Conservation (phyloP, 1,284 basidiomycete species). For the Ustilago shanxiensis region DNA sequence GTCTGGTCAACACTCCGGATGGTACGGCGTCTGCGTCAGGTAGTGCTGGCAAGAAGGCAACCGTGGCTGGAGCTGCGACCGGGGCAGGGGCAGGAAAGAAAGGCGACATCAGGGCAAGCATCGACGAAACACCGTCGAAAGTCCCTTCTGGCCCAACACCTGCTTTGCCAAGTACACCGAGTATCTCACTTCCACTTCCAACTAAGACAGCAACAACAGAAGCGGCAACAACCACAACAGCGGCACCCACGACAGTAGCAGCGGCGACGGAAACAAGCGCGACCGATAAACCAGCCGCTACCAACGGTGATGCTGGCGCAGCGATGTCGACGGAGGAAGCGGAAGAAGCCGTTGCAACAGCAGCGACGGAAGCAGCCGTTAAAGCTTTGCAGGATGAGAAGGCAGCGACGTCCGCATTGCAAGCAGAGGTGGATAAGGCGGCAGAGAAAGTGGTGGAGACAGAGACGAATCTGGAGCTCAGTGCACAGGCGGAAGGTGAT, state of each 20-base stretch:
- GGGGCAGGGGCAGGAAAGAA: conserved; percentile 5
- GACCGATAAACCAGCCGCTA: background rate
- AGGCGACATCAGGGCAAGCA: conserved; percentile 28
- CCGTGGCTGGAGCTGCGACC: conserved; percentile 12
- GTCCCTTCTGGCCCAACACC: conserved; percentile 12
- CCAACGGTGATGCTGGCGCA: background rate
- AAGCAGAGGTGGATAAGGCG: conserved; percentile 26
- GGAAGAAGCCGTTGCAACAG: conserved; percentile 35
- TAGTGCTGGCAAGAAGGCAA: conserved; percentile 21
- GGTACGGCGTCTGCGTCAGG: conserved; percentile 21
- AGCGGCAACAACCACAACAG: background rate
- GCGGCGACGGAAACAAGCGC: conserved; percentile 1
- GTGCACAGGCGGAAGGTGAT: conserved; percentile 37
- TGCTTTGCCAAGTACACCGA: conserved; percentile 28
- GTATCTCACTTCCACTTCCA: conserved; percentile 31
- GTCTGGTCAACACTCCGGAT: conserved; percentile 20
- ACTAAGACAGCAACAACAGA: background rate
- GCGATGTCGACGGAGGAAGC: conserved; percentile 50
- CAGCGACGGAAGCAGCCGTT: conserved; percentile 47
- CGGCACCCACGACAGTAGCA: conserved; percentile 1
- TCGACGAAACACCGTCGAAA: conserved; percentile 43
- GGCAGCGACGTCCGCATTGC: conserved; percentile 14
- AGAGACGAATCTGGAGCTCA: conserved; percentile 39
- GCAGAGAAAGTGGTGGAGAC: conserved; percentile 41
- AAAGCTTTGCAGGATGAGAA: conserved; percentile 37